Evolutionary conservation across 192 early-diverging fungal genomes (phyloP), one percentile per base, ranked within the genome.

Genomic region (Pilobolus umbonatus): DNA sequence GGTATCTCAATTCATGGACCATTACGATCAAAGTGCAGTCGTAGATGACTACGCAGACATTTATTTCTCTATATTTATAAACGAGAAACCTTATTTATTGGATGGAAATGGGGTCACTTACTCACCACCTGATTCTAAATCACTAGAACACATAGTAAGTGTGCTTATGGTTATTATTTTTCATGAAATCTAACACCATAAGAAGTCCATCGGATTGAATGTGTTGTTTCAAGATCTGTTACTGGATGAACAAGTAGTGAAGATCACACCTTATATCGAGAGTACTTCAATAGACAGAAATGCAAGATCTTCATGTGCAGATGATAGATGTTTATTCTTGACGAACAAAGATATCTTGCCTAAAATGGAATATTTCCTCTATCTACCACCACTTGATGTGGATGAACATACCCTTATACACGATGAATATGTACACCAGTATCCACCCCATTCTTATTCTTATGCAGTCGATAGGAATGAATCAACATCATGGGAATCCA

Each of bases 51-150:
- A 74, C 45, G 75, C 73, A 10, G 80, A 82, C 28, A 71, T 77
- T 67, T 82, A 82, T 48, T 82, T 76, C 61, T 75, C 74, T 6
- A 71, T 68, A 2, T 82, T 68, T 36, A 64, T 78, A 64, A 82
- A 82, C 39, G 74, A 82, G 31, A 74, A 70, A 12, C 75, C 80
- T 2, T 80, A 80, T 52, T 74, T 76, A 28, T 55, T 80, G 7
- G 69, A 82, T 52, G 55, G 64, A 8, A 12, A 21, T 19, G 32
- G 36, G 8, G 31, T n/a, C n/a, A n/a, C n/a, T n/a, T n/a, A n/a
- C n/a, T n/a, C n/a, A n/a, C n/a, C n/a, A n/a, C n/a, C n/a, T n/a
- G n/a, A n/a, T n/a, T n/a, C n/a, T n/a, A n/a, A n/a, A n/a, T n/a
- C n/a, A 22, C 42, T 48, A 25, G 26, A 61, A 2, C 49, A 50